phyloP scores from a whole-genome alignment of 1,284 basidiomycete species.

The Ustilago crameri region DNA sequence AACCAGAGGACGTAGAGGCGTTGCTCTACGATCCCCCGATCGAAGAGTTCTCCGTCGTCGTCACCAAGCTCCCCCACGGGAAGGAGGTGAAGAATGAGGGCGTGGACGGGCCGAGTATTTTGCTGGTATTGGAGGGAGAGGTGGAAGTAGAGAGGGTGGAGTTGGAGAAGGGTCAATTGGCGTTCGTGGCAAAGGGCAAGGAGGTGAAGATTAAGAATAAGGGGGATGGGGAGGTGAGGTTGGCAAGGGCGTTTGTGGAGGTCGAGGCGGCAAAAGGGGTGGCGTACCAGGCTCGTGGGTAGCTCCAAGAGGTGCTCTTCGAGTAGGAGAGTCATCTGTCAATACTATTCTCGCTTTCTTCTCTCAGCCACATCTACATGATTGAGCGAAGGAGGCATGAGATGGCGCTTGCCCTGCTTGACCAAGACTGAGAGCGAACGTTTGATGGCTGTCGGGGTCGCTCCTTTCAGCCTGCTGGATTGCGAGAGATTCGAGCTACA shows the following conservation, averaged over 20 bases:
- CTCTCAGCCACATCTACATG: too few relatives aligned
- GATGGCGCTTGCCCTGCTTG: too few relatives aligned
- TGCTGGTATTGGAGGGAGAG: conserved; percentile 79
- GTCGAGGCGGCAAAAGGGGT: conserved; percentile 3
- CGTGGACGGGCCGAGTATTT: conserved; percentile 85
- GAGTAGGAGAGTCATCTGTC: too few relatives aligned
- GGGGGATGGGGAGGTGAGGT: neutral
- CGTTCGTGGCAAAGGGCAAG: conserved; percentile 83
- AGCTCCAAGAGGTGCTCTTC: neutral
- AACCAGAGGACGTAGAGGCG: conserved; percentile 11
- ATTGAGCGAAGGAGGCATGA: too few relatives aligned
- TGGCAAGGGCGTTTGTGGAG: conserved; percentile 47
- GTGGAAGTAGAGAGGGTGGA: conserved; percentile 70
- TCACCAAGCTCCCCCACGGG: conserved; percentile 73
- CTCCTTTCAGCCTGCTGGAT: too few relatives aligned
- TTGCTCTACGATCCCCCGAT: conserved; percentile 91
- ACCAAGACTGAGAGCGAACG: too few relatives aligned
- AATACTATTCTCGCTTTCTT: too few relatives aligned
- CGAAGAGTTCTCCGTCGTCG: conserved; percentile 89
- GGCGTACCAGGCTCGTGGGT: too few relatives aligned
- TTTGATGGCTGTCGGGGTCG: too few relatives aligned
- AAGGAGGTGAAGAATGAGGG: conserved; percentile 73
- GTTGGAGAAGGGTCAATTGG: conserved; percentile 76
- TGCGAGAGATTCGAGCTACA: too few relatives aligned
- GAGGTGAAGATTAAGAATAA: conserved; percentile 68